phyloP scores from a whole-genome alignment of 441 rosid species.

The Capsella rubella region DNA sequence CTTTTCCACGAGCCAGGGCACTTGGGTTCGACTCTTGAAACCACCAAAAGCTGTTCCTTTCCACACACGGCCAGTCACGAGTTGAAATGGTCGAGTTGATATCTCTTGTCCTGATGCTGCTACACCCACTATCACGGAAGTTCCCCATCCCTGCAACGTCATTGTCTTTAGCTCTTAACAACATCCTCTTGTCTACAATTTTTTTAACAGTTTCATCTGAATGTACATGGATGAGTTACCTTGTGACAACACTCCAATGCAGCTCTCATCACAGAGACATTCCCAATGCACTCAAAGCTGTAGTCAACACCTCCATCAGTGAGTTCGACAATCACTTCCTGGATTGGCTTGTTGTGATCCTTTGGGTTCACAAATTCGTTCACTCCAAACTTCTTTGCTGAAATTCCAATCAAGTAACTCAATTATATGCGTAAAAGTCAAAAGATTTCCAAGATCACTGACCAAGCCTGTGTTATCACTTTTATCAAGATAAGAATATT shows the following conservation, averaged over 20 bases:
- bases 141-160: conserved; percentile 89
- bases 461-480: neutral
- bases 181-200: neutral
- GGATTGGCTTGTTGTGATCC: conserved; percentile 90
- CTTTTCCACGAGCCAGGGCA: conserved; percentile 98
- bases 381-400: conserved; percentile 95
- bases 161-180: neutral
- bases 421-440: neutral
- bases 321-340: conserved; percentile 83
- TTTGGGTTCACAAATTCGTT: conserved; percentile 96
- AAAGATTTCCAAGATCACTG: neutral
- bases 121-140: conserved; percentile 93
- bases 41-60: conserved; percentile 99
- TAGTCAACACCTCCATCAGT: conserved; percentile 99
- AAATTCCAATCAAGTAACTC: conserved; percentile 32
- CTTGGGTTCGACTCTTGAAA: conserved; percentile 98
- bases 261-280: conserved; percentile 92
- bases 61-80: conserved; percentile 99
- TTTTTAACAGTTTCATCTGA: neutral
- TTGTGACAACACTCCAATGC: conserved; percentile 98
- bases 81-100: conserved; percentile 93
- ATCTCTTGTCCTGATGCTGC: conserved; percentile 99
- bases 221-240: conserved; percentile 49
- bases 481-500: conserved; percentile 2
- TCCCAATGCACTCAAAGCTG: conserved; percentile 96